Evolutionary conservation across 2,329 filamentous ascomycete species (phyloP).

Genomic region (Neopestalotiopsis sp.): DNA sequence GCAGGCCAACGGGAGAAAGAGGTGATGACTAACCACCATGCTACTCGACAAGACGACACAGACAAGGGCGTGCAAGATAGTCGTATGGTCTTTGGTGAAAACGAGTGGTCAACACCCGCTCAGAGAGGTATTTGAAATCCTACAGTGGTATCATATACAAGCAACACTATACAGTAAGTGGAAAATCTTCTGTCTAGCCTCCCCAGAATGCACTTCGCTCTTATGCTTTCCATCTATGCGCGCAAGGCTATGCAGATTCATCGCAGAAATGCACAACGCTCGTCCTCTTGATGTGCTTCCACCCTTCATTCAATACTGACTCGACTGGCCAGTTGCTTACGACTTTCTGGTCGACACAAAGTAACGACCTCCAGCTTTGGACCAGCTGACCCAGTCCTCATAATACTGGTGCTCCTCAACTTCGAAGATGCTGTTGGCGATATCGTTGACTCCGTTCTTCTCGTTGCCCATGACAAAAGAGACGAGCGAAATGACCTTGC

Average conservation of each 20-base stretch:
- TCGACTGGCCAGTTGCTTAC: constrained; percentile 31
- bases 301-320: neutral
- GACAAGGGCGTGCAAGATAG: neutral
- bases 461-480: constrained; percentile 80
- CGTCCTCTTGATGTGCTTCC: neutral
- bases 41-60: neutral
- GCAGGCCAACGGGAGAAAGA: constrained; percentile 33
- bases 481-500: constrained; percentile 88
- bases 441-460: constrained; percentile 78
- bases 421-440: constrained; percentile 75
- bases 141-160: constrained; percentile 12
- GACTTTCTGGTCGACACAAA: constrained; percentile 83
- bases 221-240: constrained; percentile 14
- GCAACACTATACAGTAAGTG: constrained; percentile 16
- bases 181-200: neutral
- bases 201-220: neutral
- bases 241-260: constrained; percentile 22
- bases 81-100: neutral
- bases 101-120: neutral
- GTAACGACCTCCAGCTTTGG: constrained; percentile 80
- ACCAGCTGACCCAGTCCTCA: constrained; percentile 89
- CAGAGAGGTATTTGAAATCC: constrained; percentile 4
- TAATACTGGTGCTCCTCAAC: constrained; percentile 69
- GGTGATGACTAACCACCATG: neutral
- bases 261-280: constrained; percentile 7